A percentile compares a stretch with the other conserved stretches of the same genome.
These are phyloP conservation scores for Xylariales sp. DNA, from an alignment of 2,329 filamentous ascomycete species.

Conservation along the genomic window DNA sequence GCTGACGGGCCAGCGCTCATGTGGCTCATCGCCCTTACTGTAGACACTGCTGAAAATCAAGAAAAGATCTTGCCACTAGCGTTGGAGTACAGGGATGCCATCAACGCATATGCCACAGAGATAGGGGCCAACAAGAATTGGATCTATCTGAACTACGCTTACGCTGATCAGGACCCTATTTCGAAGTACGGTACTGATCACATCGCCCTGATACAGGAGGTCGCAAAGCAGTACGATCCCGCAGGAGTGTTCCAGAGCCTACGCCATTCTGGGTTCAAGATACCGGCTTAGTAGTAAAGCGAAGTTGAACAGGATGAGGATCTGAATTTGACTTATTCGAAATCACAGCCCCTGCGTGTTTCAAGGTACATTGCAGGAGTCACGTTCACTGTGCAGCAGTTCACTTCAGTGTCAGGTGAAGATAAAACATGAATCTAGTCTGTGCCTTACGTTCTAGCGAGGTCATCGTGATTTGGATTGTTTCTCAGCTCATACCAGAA, in stretches of 20 bases:
- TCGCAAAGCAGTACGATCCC: not conserved
- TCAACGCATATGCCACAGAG: constrained; percentile 10
- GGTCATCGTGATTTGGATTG: no score
- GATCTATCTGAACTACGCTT: constrained; percentile 1
- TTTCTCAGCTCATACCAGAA: no score
- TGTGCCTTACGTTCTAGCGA: no score
- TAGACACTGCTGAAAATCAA: constrained; percentile 31
- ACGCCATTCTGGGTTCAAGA: not conserved
- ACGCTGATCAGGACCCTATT: not conserved
- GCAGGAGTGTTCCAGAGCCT: not conserved
- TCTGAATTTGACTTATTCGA: not conserved
- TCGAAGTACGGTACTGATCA: not conserved
- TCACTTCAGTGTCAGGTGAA: no score
- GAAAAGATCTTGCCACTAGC: constrained; percentile 26
- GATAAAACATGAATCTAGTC: no score
- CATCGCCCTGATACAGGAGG: not conserved
- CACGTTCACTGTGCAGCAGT: no score
- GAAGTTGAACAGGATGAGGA: no score
- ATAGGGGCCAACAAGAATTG: constrained; percentile 4
- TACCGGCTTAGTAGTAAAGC: not conserved
- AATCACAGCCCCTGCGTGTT: no score
- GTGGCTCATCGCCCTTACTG: constrained; percentile 35
- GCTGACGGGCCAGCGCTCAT: constrained; percentile 29
- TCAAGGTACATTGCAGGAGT: no score
- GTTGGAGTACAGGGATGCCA: constrained; percentile 14